Evolutionary conservation across 495 filamentous ascomycete species (phyloP), one percentile per base, ranked within the genome.

Genomic region (Glarea lozoyensis): DNA sequence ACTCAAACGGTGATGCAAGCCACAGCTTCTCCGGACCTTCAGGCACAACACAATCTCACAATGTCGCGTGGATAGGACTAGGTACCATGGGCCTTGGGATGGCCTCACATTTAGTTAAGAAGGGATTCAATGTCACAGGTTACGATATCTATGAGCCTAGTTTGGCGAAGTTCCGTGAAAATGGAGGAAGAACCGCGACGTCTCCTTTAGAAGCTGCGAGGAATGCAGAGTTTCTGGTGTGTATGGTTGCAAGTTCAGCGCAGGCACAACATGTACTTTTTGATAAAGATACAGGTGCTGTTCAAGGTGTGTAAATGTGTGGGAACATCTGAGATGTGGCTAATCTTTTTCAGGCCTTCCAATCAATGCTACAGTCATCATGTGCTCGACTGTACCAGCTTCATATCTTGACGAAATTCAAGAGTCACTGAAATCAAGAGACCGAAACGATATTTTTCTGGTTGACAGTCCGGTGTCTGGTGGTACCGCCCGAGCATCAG

Each of bases 21-120:
- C n/a, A n/a, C n/a, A n/a, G n/a, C n/a, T n/a, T n/a, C n/a, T n/a
- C n/a, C n/a, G n/a, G n/a, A n/a, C n/a, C n/a, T n/a, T n/a, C n/a
- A n/a, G n/a, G n/a, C n/a, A n/a, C n/a, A n/a, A n/a, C n/a, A n/a
- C n/a, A n/a, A n/a, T n/a, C n/a, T n/a, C n/a, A n/a, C n/a, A n/a
- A n/a, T n/a, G n/a, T n/a, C n/a, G n/a, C n/a, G n/a, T n/a, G n/a
- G n/a, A n/a, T n/a, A 46, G 84, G 84, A 67, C 78, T 88, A 10
- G 84, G 85, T 46, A 84, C 84, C 60, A 90, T 88, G 84, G 85
- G 84, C 56, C 83, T 83, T 55, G 84, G 84, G 48, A 90, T 90
- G 82, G 84, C 84, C 51, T 79, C 76, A 32, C 72, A 88, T 53
- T 75, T 88, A 32, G 64, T 88, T 45, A 79, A 79, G 54, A 62